Conservation (phyloP, 306 rosid genomes). For the Vicia faba region DNA sequence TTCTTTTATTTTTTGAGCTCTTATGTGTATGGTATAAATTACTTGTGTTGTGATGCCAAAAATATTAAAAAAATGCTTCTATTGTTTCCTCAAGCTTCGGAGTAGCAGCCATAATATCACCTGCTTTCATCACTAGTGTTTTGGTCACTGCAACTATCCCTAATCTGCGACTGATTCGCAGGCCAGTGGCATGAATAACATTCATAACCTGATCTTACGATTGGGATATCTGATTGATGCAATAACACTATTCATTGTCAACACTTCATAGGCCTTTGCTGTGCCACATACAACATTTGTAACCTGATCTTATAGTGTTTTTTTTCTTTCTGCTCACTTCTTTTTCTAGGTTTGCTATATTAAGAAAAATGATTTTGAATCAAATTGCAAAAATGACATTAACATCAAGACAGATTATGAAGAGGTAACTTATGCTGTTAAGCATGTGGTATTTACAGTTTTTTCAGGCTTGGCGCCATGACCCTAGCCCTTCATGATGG, state of each 20-base stretch:
- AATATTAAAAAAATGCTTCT: background rate
- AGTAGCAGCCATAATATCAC: background rate
- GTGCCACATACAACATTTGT: background rate
- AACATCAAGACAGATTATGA: constrained; percentile 29
- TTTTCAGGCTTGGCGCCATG: constrained; percentile 84
- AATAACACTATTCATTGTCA: constrained; percentile 1
- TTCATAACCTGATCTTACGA: constrained; percentile 8
- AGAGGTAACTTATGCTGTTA: constrained; percentile 25
- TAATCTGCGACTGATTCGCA: background rate
- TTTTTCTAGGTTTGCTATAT: constrained; percentile 21
- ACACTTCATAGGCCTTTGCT: background rate
- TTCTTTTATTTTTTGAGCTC: background rate
- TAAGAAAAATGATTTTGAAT: constrained; percentile 25
- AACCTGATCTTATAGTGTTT: background rate
- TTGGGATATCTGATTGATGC: constrained; percentile 16
- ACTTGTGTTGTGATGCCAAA: background rate
- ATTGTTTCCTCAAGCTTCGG: background rate
- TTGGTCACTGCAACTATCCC: background rate
- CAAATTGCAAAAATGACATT: constrained; percentile 16
- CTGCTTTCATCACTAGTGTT: background rate
- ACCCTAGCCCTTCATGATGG: constrained; percentile 91
- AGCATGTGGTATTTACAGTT: constrained; percentile 52
- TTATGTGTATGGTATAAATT: background rate
- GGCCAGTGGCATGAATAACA: constrained; percentile 20
- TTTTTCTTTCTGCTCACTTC: constrained; percentile 20